These are phyloP conservation scores for Colletotrichum liriopes DNA, from an alignment of 2,329 filamentous ascomycete species.

Conservation along the genomic window DNA sequence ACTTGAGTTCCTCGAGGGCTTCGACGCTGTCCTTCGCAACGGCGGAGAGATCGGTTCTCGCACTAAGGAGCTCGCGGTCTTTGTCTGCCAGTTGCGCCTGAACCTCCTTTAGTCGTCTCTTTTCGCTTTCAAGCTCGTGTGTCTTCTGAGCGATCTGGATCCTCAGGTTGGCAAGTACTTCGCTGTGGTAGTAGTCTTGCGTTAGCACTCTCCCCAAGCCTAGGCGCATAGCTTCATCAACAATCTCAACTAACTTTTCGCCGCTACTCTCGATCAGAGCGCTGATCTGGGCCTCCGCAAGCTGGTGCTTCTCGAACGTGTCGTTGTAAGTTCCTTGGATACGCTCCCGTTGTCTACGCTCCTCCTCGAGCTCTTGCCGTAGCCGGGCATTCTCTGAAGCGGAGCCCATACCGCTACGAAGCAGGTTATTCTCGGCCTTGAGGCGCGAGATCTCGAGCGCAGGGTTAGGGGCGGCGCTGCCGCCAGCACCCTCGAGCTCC, in stretches of 20 bases:
- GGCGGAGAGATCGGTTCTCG: conserved; percentile 68
- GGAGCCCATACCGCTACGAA: conserved; percentile 69
- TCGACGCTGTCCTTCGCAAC: conserved; percentile 69
- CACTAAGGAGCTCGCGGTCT: conserved; percentile 69
- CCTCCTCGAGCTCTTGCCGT: conserved; percentile 70
- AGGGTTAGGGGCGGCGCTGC: conserved; percentile 58
- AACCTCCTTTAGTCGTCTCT: conserved; percentile 54
- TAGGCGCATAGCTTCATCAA: conserved; percentile 45
- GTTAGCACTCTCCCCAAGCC: conserved; percentile 58
- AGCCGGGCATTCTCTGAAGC: conserved; percentile 69
- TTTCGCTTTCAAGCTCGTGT: conserved; percentile 57
- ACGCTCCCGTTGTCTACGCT: conserved; percentile 64
- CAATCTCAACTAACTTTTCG: conserved; percentile 68
- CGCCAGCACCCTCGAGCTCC: conserved; percentile 68
- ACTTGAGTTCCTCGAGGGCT: conserved; percentile 72
- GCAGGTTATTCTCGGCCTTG: conserved; percentile 73
- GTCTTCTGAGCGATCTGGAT: conserved; percentile 65
- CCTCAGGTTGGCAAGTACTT: conserved; percentile 66
- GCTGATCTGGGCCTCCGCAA: conserved; percentile 72
- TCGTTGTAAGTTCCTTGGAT: conserved; percentile 71
- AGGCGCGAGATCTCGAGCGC: conserved; percentile 71
- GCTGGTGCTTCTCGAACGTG: conserved; percentile 71
- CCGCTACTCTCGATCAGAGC: conserved; percentile 64
- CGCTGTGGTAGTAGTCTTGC: conserved; percentile 64
- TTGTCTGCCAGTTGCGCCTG: conserved; percentile 66